Conservation (phyloP, 192 early-diverging fungal species). For the Linnemannia elongata region DNA sequence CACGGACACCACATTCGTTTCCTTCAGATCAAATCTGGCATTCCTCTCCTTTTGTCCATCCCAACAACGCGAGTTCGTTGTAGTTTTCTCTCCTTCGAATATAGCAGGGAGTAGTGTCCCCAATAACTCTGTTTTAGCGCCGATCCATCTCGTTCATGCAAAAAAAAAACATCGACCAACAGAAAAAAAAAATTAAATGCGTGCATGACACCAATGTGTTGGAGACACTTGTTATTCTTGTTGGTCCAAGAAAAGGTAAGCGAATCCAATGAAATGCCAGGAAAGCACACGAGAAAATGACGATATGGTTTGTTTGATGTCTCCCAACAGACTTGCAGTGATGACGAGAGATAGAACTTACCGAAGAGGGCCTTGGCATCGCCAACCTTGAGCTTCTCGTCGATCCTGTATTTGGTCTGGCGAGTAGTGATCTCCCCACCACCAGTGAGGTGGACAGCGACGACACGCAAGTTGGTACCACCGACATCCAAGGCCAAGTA, state of each 20-base stretch:
- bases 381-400: conserved; percentile 70
- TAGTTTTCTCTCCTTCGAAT: background rate
- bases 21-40: background rate
- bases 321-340: no score
- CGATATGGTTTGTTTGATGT: no score
- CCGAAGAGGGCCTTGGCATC: conserved; percentile 64
- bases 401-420: conserved; percentile 79
- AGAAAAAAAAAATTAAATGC: no score
- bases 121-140: background rate
- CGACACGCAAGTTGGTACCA: conserved; percentile 94
- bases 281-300: no score
- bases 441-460: conserved; percentile 85
- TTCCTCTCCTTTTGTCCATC: background rate
- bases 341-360: conserved; percentile 21
- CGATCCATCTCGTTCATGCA: background rate
- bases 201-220: no score
- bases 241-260: no score
- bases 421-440: conserved; percentile 76
- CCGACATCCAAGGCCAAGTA: conserved; percentile 95
- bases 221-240: no score
- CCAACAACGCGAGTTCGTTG: background rate
- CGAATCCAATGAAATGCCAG: no score
- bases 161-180: no score
- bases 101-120: no score
- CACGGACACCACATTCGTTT: background rate